Evolutionary conservation across 768 basidiomycete genomes (phyloP).

Genomic region (Suillus sp.): DNA sequence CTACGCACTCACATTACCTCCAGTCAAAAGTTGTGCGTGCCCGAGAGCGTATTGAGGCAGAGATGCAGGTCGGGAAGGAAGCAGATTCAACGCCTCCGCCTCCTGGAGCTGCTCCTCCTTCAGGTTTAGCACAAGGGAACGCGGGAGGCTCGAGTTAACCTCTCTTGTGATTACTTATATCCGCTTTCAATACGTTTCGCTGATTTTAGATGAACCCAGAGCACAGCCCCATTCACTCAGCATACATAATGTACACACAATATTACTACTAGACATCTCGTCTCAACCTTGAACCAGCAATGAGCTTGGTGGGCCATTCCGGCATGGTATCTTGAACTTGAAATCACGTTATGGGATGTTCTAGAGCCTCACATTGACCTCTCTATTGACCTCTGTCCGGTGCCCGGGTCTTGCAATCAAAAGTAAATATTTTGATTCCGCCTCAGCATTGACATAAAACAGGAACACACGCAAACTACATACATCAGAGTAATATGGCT

Average conservation of each 20-base stretch:
- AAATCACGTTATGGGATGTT: no score
- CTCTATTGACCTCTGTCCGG: no score
- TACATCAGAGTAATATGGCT: no score
- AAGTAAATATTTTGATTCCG: no score
- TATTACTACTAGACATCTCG: no score
- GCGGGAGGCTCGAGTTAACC: slow-evolving; percentile 26
- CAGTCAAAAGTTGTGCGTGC: slow-evolving; percentile 98
- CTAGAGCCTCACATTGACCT: no score
- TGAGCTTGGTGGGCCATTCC: no score
- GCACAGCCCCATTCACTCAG: slow-evolving; percentile 31
- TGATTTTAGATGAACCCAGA: slow-evolving; percentile 23
- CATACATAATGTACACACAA: slow-evolving; percentile 1
- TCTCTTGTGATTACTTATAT: slow-evolving; percentile 23
- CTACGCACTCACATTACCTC: slow-evolving; percentile 82
- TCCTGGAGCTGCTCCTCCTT: slow-evolving; percentile 16
- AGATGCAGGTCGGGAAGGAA: slow-evolving; percentile 44
- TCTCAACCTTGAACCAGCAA: no score
- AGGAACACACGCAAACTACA: no score
- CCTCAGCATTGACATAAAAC: no score
- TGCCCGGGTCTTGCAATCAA: no score
- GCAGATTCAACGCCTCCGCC: slow-evolving; percentile 18
- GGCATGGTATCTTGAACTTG: no score
- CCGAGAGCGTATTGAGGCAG: slow-evolving; percentile 92
- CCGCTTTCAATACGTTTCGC: slow-evolving; percentile 10
- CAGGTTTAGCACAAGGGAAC: slow-evolving; percentile 20